A percentile compares a stretch with the other conserved stretches of the same genome.
Conservation (phyloP, 257 asterid genomes). For the Plantago ovata region DNA sequence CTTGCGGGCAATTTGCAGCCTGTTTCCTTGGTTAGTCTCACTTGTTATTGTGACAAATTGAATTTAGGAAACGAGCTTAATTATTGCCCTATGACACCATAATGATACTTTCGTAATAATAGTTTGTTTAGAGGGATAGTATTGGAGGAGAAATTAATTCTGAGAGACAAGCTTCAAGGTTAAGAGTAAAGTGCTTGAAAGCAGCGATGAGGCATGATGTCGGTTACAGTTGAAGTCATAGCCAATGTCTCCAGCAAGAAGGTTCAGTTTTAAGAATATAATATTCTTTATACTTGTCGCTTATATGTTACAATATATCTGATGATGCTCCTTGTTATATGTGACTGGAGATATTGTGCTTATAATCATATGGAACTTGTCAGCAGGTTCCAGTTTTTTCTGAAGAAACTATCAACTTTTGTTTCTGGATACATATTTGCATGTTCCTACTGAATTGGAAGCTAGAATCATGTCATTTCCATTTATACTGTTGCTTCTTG, state of each 20-base stretch:
- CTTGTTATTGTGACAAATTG: not conserved
- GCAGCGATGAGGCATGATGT: slow-evolving; percentile 64
- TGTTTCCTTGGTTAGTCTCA: slow-evolving; percentile 44
- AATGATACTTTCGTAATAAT: not conserved
- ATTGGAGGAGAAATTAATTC: slow-evolving; percentile 69
- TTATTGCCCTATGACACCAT: too few relatives aligned
- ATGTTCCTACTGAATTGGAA: slow-evolving; percentile 46
- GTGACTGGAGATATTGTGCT: too few relatives aligned
- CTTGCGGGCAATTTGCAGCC: slow-evolving; percentile 41
- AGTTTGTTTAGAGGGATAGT: slow-evolving; percentile 48
- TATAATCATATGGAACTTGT: not conserved
- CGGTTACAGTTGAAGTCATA: slow-evolving; percentile 54
- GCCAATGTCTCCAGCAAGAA: slow-evolving; percentile 54
- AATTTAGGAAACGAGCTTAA: too few relatives aligned
- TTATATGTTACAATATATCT: too few relatives aligned
- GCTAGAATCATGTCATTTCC: slow-evolving; percentile 48
- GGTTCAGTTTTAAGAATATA: slow-evolving; percentile 17
- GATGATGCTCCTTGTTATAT: too few relatives aligned
- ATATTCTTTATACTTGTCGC: too few relatives aligned
- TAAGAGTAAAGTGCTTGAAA: slow-evolving; percentile 43
- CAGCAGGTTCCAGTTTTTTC: slow-evolving; percentile 44
- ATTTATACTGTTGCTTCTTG: slow-evolving; percentile 36
- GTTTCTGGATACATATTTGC: slow-evolving; percentile 40
- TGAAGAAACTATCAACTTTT: slow-evolving; percentile 49
- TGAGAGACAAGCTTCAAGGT: slow-evolving; percentile 54